Conservation (phyloP, 2,329 filamentous ascomycete genomes). For the Graphilbum sp. region DNA sequence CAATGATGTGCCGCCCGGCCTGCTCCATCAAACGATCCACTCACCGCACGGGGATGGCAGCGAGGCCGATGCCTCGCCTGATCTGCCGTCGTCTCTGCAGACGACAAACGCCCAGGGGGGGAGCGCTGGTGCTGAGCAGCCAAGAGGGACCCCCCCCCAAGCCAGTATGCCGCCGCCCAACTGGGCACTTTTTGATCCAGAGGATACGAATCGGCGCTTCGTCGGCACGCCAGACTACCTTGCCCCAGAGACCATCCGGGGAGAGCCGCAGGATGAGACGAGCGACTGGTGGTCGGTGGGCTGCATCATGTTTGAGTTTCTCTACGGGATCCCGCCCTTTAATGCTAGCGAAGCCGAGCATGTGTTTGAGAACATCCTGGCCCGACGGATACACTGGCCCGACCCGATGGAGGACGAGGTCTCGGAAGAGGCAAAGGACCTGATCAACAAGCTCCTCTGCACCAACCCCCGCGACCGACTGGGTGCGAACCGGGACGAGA, state of each 20-base stretch:
- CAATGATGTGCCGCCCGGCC: constrained; percentile 36
- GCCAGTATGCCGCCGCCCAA: constrained; percentile 71
- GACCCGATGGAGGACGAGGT: constrained; percentile 64
- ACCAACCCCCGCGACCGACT: constrained; percentile 67
- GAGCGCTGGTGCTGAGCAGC: constrained; percentile 1
- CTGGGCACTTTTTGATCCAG: constrained; percentile 85
- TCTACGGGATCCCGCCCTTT: constrained; percentile 88
- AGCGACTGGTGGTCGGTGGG: constrained; percentile 99
- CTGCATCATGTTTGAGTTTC: constrained; percentile 91
- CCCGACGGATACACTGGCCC: constrained; percentile 83
- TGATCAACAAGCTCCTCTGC: constrained; percentile 85
- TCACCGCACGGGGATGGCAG: constrained; percentile 60
- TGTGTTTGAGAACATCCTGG: constrained; percentile 92
- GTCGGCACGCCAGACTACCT: constrained; percentile 96
- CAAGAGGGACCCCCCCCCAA: constrained; percentile 43
- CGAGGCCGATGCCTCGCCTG: constrained; percentile 62
- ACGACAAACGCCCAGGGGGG: constrained; percentile 26
- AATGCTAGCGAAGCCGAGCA: constrained; percentile 79
- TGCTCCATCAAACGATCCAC: constrained; percentile 25
- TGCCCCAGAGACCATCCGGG: constrained; percentile 90
- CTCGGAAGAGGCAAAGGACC: constrained; percentile 76
- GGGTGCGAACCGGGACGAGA: constrained; percentile 73
- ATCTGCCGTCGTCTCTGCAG: constrained; percentile 48
- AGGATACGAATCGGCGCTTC: constrained; percentile 83
- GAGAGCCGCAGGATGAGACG: constrained; percentile 88